Percentiles rank a stretch among this genome's conserved stretches.
Conservation (phyloP, 345 rosid species). For the Carallia pectinifolia region DNA sequence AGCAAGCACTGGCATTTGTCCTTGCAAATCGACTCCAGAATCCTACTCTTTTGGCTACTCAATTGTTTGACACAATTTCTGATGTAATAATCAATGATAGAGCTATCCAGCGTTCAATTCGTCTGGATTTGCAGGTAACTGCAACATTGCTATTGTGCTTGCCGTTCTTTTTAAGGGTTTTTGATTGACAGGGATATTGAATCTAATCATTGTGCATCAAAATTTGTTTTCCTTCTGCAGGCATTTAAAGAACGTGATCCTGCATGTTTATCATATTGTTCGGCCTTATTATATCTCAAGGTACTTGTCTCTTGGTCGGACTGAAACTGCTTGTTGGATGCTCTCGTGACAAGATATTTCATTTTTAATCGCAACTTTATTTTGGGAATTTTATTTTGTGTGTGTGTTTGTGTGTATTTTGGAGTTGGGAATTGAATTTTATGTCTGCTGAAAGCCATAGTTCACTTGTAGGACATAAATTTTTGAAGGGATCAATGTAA, state of each 20-base stretch:
- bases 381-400: not conserved
- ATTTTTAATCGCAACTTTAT: not conserved
- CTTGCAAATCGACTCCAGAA: constrained; percentile 78
- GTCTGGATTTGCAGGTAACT: constrained; percentile 75
- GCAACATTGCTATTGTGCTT: not conserved
- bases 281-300: constrained; percentile 76
- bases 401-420: not conserved
- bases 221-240: constrained; percentile 31
- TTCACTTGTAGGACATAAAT: not conserved
- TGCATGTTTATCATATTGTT: constrained; percentile 77
- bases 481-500: not conserved
- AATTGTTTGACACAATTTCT: constrained; percentile 68
- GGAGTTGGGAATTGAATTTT: not conserved
- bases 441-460: not conserved
- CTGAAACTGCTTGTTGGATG: not conserved
- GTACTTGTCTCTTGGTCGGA: constrained; percentile 25
- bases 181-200: constrained; percentile 1
- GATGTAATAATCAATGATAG: constrained; percentile 62
- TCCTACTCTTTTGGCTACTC: constrained; percentile 78
- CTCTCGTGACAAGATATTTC: too few relatives aligned
- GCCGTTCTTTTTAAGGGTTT: not conserved
- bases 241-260: constrained; percentile 89
- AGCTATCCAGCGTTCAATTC: constrained; percentile 65
- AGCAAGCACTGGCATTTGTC: constrained; percentile 84
- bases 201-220: constrained; percentile 10